Evolutionary conservation across 768 basidiomycete species (phyloP), one percentile per base, ranked within the genome.

Genomic region (Mycena leptocephala): DNA sequence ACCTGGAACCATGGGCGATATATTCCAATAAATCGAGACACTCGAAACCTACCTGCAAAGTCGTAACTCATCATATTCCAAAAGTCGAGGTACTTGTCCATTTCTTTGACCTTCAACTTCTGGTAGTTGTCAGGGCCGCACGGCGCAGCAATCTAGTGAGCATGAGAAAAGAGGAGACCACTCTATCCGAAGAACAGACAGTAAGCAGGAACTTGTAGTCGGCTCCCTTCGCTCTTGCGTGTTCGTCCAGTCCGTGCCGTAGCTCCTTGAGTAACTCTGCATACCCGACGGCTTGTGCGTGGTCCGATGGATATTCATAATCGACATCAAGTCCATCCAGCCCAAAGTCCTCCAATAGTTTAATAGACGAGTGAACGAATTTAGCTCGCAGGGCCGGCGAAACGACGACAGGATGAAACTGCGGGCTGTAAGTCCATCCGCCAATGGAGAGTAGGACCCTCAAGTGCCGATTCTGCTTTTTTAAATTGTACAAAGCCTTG

Each of bases 21-120:
- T 22, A 24, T 28, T 24, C 24, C 26, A 13, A 22, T 9, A 10
- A 24, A 11, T 10, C 11, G 16, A 33, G n/a, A 37, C 22, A 9
- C 20, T 32, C 22, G 30, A 56, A 56, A 18, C 8, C n/a, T 16
- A 62, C 59, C 9, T 48, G 51, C 11, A 24, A 46, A 53, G 41
- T 96, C 95, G 78, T 96, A 96, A 1, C 94, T 93, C 98, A 99
- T 99, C 83, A 99, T 85, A 82, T 99, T 99, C 97, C 97, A 99
- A 83, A 99, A 97, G 81, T 96, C 95, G 28, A 99, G 92, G 72
- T 90, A 93, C 74, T 88, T 88, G 82, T 97, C 94, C 97, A 99
- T 99, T 75, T 95, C 95, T 28, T 84, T 86, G 58, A 97, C 88
- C 74, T 92, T 89, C 9, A 99, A 88, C 78, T 94, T 95, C 83